These are phyloP conservation scores for Cercospora janseana DNA, from an alignment of 2,329 filamentous ascomycete genomes.

Conservation along the genomic window DNA sequence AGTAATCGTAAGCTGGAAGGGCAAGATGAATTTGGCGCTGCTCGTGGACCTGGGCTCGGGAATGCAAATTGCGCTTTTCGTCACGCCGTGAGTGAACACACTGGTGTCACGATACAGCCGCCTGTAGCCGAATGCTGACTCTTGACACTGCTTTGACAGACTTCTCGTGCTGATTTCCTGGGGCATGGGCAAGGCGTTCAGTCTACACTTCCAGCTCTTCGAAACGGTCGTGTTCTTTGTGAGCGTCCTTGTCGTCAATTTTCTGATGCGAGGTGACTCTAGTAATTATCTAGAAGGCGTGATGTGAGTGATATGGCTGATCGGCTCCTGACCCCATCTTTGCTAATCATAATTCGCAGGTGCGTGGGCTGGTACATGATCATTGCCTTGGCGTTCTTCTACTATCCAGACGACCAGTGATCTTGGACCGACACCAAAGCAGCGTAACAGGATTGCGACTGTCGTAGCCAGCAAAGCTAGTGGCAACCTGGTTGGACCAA, in stretches of 20 bases:
- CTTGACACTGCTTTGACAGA: too few species aligned
- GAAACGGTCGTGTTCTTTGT: slow-evolving; percentile 85
- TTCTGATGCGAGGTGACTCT: slow-evolving; percentile 77
- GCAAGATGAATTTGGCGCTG: slow-evolving; percentile 57
- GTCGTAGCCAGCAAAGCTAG: too few species aligned
- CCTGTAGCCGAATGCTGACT: too few species aligned
- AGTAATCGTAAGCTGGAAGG: slow-evolving; percentile 55
- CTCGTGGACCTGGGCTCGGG: slow-evolving; percentile 54
- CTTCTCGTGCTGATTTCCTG: slow-evolving; percentile 56
- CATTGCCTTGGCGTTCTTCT: slow-evolving; percentile 59
- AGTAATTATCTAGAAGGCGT: slow-evolving; percentile 84
- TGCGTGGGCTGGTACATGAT: slow-evolving; percentile 55
- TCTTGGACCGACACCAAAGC: too few species aligned
- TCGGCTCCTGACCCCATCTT: not conserved
- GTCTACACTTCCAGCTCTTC: slow-evolving; percentile 81
- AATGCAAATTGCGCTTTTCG: slow-evolving; percentile 57
- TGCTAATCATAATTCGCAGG: not conserved
- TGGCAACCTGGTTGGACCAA: too few species aligned
- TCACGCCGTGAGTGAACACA: slow-evolving; percentile 49
- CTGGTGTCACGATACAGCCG: too few species aligned
- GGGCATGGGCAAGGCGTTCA: slow-evolving; percentile 53
- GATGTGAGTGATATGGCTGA: slow-evolving; percentile 38
- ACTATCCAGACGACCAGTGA: slow-evolving; percentile 48
- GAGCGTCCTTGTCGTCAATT: slow-evolving; percentile 81
- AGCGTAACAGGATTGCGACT: too few species aligned